Percentiles rank a stretch among this genome's conserved stretches.
phyloP scores from a whole-genome alignment of 176 grass and related monocot species.

The Ensete glaucum region DNA sequence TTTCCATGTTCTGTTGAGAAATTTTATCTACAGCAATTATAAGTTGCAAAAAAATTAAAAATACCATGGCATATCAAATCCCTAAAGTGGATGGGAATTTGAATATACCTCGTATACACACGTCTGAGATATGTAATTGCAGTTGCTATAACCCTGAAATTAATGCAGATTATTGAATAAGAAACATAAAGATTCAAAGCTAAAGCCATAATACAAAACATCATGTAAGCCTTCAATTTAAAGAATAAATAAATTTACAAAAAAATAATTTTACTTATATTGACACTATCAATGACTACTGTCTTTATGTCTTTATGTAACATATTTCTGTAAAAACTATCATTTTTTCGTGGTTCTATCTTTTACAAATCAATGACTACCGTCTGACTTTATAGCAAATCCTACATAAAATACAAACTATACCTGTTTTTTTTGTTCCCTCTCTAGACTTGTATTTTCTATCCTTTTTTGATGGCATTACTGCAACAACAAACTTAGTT shows the following conservation, averaged over 20 bases:
- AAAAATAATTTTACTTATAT: not conserved
- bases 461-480: no score
- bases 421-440: no score
- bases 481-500: no score
- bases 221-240: not conserved
- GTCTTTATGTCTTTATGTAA: no score
- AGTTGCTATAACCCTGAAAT: constrained; percentile 92
- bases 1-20: not conserved
- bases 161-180: constrained; percentile 12
- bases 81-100: not conserved
- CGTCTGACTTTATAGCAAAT: no score
- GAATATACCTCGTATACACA: constrained; percentile 82
- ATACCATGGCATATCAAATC: not conserved
- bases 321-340: no score
- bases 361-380: no score
- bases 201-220: not conserved
- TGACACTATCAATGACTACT: no score
- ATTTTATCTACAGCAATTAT: not conserved
- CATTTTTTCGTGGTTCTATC: no score
- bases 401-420: no score
- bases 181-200: constrained; percentile 14
- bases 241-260: not conserved
- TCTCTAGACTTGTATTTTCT: no score
- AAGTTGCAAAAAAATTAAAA: not conserved
- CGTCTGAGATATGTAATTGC: constrained; percentile 93